A percentile compares a stretch with the other conserved stretches of the same genome.
Evolutionary conservation across 2,329 filamentous ascomycete species (phyloP).

Genomic region (Passalora sequoiae): DNA sequence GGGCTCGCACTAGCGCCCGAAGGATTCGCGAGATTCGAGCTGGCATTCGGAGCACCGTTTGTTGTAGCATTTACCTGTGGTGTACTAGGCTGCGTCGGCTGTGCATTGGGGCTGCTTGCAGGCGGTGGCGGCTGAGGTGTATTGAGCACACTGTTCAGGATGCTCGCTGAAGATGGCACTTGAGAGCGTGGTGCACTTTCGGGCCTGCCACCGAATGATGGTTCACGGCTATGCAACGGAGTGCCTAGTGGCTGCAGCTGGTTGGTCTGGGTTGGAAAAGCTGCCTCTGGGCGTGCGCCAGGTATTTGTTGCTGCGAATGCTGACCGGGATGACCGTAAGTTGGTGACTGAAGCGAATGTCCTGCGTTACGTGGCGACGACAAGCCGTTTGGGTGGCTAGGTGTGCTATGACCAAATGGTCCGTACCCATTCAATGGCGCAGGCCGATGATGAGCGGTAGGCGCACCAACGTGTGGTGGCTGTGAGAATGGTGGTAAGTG

Average conservation of each 20-base stretch:
- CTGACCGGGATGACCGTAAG: constrained; percentile 15
- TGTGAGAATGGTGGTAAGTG: background rate
- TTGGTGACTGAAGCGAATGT: constrained; percentile 20
- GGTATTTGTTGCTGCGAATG: constrained; percentile 16
- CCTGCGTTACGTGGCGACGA: constrained; percentile 34
- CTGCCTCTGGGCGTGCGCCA: constrained; percentile 4
- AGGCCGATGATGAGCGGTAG: constrained; percentile 1
- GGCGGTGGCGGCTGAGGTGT: constrained; percentile 13
- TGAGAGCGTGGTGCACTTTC: constrained; percentile 3
- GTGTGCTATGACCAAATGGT: constrained; percentile 20
- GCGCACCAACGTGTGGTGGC: background rate
- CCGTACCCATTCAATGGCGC: constrained; percentile 20
- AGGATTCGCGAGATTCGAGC: too few species aligned
- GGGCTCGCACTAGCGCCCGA: constrained; percentile 44
- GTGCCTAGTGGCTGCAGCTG: constrained; percentile 7
- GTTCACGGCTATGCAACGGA: constrained; percentile 14
- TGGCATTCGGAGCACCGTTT: constrained; percentile 16
- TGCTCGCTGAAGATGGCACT: constrained; percentile 14
- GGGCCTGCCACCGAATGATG: constrained; percentile 15
- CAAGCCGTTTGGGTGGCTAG: constrained; percentile 31
- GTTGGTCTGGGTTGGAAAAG: too few species aligned
- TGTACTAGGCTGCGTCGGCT: constrained; percentile 22
- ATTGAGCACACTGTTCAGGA: constrained; percentile 13
- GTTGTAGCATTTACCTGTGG: constrained; percentile 22
- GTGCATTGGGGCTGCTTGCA: constrained; percentile 14